A percentile compares a stretch with the other conserved stretches of the same genome.
phyloP scores from a whole-genome alignment of 2,329 filamentous ascomycete genomes.

The Xylaria sp. region DNA sequence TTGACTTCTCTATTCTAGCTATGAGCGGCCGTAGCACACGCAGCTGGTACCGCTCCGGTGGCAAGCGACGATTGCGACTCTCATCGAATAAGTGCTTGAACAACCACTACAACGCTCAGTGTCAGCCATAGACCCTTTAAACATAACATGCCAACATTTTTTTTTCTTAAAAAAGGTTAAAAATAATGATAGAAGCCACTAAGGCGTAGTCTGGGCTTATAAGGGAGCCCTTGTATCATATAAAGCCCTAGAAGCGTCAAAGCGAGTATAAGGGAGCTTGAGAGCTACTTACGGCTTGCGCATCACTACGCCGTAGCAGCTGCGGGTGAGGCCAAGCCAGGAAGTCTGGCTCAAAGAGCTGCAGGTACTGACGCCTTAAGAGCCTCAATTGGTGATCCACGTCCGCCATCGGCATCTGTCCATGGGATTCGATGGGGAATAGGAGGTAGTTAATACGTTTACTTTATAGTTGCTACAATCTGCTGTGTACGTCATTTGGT shows the following conservation, averaged over 20 bases:
- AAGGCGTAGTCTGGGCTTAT: not conserved
- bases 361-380: constrained; percentile 48
- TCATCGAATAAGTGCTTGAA: constrained; percentile 68
- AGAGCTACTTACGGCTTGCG: constrained; percentile 34
- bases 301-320: constrained; percentile 45
- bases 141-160: not conserved
- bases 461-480: not conserved
- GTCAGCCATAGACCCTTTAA: not conserved
- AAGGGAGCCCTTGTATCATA: not conserved
- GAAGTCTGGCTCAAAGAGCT: constrained; percentile 50
- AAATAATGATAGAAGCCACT: not conserved
- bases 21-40: constrained; percentile 70
- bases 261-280: not conserved
- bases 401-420: constrained; percentile 33
- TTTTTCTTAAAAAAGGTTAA: not conserved
- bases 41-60: constrained; percentile 69
- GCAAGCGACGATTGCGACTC: constrained; percentile 57
- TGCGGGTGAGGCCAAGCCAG: constrained; percentile 48
- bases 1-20: constrained; percentile 65
- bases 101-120: constrained; percentile 49
- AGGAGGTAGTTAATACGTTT: not conserved
- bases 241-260: not conserved
- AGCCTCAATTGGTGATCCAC: constrained; percentile 46
- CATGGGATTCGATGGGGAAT: not conserved
- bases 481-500: not conserved